Evolutionary conservation across 2,329 filamentous ascomycete genomes (phyloP).

Genomic region (Sclerotinia sclerotiorum): DNA sequence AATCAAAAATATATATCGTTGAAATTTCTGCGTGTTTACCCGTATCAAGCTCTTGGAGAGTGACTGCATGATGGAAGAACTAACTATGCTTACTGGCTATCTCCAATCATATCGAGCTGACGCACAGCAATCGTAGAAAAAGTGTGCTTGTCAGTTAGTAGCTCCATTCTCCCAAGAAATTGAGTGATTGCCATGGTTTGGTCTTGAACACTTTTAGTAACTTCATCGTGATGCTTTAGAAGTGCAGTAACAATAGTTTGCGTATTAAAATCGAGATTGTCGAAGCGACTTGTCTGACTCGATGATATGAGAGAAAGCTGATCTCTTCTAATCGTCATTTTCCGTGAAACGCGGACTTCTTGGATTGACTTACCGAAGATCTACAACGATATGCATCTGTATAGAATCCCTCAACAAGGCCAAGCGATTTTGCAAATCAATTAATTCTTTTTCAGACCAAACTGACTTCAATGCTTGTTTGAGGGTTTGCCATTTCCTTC

Average conservation of each 20-base stretch:
- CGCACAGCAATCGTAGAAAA: not conserved
- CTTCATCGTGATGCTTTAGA: not conserved
- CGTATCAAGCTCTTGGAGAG: not conserved
- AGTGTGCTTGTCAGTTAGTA: not conserved
- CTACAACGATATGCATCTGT: slow-evolving; percentile 10
- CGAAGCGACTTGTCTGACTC: slow-evolving; percentile 1
- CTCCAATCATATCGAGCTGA: not conserved
- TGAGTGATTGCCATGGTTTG: slow-evolving; percentile 10
- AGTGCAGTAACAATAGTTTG: slow-evolving; percentile 4
- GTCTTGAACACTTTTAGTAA: not conserved
- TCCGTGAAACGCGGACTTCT: too few species aligned
- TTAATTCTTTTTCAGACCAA: slow-evolving; percentile 10
- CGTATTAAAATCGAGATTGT: not conserved
- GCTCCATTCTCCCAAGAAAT: not conserved
- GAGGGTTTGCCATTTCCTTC: slow-evolving; percentile 6
- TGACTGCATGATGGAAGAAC: not conserved
- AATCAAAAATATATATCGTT: not conserved
- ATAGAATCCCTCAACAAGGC: not conserved
- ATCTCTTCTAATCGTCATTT: not conserved
- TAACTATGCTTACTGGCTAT: not conserved
- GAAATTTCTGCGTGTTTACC: too few species aligned
- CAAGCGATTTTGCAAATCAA: not conserved
- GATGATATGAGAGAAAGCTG: not conserved
- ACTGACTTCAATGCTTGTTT: slow-evolving; percentile 17
- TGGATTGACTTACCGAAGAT: not conserved